Evolutionary conservation across 2,329 filamentous ascomycete species (phyloP).

Genomic region (Biscogniauxia sp.): DNA sequence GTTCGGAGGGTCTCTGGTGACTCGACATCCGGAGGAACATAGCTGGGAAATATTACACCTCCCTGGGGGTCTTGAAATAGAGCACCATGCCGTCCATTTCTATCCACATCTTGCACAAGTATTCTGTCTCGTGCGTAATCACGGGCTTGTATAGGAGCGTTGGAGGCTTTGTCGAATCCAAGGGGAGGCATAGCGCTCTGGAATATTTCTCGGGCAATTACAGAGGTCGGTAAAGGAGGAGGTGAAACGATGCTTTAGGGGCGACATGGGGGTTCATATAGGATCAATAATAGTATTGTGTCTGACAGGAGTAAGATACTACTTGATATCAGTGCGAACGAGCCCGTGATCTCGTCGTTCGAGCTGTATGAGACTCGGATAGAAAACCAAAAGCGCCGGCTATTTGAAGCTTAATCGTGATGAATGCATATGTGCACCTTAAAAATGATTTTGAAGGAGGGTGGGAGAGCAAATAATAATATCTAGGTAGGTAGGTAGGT

Average conservation of each 20-base stretch:
- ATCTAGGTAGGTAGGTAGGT: too few relatives aligned
- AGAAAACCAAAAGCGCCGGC: background rate
- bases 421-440: too few relatives aligned
- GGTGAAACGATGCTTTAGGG: background rate
- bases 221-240: background rate
- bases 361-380: background rate
- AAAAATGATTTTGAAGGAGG: too few relatives aligned
- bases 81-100: constrained; percentile 12
- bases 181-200: constrained; percentile 21
- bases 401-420: background rate
- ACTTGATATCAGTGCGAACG: background rate
- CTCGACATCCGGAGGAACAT: constrained; percentile 26
- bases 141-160: constrained; percentile 19
- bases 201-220: background rate
- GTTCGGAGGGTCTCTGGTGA: constrained; percentile 13
- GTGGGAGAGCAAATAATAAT: too few relatives aligned
- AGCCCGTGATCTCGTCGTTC: background rate
- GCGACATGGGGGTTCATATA: background rate
- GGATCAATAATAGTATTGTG: too few relatives aligned
- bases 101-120: constrained; percentile 9
- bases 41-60: constrained; percentile 21
- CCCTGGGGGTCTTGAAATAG: constrained; percentile 23
- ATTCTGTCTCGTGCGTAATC: constrained; percentile 15
- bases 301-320: background rate
- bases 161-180: constrained; percentile 29